These are phyloP conservation scores for Coprinopsis marcescibilis DNA, from an alignment of 768 basidiomycete genomes.

Conservation along the genomic window DNA sequence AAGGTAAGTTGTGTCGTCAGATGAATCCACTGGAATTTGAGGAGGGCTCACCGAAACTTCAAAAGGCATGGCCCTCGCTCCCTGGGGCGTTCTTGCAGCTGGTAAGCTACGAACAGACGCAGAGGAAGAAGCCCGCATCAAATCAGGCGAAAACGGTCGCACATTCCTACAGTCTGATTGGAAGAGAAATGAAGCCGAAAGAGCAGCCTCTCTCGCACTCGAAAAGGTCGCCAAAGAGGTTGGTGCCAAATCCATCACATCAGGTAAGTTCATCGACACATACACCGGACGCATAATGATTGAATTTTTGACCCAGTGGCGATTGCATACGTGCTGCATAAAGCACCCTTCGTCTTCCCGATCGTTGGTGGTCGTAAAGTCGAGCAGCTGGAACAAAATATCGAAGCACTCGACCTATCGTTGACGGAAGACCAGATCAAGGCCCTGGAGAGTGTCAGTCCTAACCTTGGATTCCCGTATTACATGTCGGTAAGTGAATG, in stretches of 20 bases:
- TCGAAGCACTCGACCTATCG: conserved; percentile 43
- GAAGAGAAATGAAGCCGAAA: conserved; percentile 30
- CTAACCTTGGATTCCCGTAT: conserved; percentile 40
- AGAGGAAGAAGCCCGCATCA: conserved; percentile 19
- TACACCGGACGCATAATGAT: neutral
- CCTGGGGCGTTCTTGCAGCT: conserved; percentile 20
- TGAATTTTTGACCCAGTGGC: conserved; percentile 29
- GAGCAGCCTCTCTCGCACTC: conserved; percentile 25
- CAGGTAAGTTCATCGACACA: conserved; percentile 11
- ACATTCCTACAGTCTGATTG: conserved; percentile 15
- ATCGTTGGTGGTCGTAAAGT: conserved; percentile 47
- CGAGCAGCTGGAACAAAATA: conserved; percentile 44
- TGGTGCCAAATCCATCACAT: conserved; percentile 27
- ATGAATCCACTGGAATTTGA: conserved; percentile 15
- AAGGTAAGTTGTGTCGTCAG: conserved; percentile 28
- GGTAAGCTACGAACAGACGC: conserved; percentile 49
- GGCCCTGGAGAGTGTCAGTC: conserved; percentile 35
- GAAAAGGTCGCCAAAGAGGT: conserved; percentile 35
- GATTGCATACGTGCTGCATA: conserved; percentile 50
- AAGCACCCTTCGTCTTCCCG: conserved; percentile 47
- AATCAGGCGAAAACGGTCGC: conserved; percentile 22
- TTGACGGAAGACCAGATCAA: conserved; percentile 42
- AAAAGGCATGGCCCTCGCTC: conserved; percentile 19
- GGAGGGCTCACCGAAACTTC: conserved; percentile 23
- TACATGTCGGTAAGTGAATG: conserved; percentile 29